Conservation (phyloP, 2,329 filamentous ascomycete species). For the Fusarium verticillioides region DNA sequence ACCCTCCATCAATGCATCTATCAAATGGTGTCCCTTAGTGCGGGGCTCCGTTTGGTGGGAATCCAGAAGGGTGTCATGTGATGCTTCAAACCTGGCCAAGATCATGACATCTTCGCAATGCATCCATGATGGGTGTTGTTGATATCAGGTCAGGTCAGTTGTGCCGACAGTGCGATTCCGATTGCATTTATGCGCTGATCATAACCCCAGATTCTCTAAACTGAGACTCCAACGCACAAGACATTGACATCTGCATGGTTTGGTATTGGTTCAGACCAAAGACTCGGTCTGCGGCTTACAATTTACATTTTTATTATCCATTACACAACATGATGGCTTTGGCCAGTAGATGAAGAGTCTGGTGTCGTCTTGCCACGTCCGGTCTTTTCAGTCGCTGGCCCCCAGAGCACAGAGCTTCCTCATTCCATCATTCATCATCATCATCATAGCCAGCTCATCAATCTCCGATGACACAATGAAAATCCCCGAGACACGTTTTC, state of each 20-base stretch:
- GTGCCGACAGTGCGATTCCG: constrained; percentile 27
- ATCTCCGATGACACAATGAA: constrained; percentile 34
- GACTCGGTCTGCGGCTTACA: constrained; percentile 24
- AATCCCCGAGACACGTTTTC: constrained; percentile 34
- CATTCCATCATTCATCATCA: constrained; percentile 35
- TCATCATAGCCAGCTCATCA: constrained; percentile 42
- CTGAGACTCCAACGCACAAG: not conserved
- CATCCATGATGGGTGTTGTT: constrained; percentile 24
- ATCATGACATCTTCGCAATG: constrained; percentile 36
- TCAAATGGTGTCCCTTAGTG: constrained; percentile 31
- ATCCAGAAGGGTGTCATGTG: constrained; percentile 28
- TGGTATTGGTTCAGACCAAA: constrained; percentile 29
- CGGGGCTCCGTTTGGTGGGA: constrained; percentile 17
- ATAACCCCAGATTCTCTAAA: not conserved
- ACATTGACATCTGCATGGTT: constrained; percentile 12
- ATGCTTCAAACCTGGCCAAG: constrained; percentile 24
- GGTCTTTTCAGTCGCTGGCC: constrained; percentile 29
- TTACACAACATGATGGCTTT: constrained; percentile 24
- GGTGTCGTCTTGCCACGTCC: constrained; percentile 34
- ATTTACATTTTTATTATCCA: not conserved
- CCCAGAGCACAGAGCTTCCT: constrained; percentile 19
- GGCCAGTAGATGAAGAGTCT: constrained; percentile 27
- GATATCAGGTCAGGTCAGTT: constrained; percentile 19
- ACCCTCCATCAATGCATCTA: constrained; percentile 13
- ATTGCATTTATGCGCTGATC: not conserved